Conservation (phyloP, 148 eudicot species). For the Nepenthes gracilis region DNA sequence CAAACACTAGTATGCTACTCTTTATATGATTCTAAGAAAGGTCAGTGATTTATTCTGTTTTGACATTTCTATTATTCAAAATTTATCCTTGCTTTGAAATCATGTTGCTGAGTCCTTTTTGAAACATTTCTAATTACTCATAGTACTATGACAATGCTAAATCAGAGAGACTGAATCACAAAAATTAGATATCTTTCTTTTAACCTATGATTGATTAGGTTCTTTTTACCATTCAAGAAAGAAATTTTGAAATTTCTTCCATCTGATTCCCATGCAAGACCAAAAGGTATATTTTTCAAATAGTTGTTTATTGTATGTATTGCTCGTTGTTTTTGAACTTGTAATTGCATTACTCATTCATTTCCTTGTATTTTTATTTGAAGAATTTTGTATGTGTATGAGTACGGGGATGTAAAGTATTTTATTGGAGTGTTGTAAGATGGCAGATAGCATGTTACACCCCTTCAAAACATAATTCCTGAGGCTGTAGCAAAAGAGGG, state of each 20-base stretch:
- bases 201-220: neutral
- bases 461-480: conserved; percentile 78
- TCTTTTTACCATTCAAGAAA: conserved; percentile 40
- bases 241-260: conserved; percentile 97
- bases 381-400: neutral
- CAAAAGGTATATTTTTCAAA: conserved; percentile 47
- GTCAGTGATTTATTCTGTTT: too few relatives aligned
- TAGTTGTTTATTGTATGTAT: too few relatives aligned
- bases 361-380: too few relatives aligned
- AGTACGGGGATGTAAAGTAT: conserved; percentile 76
- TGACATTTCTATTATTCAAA: too few relatives aligned
- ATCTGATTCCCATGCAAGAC: conserved; percentile 99
- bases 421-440: conserved; percentile 54
- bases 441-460: conserved; percentile 80
- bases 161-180: neutral
- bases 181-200: neutral
- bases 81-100: too few relatives aligned
- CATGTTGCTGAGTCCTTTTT: too few relatives aligned
- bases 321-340: neutral
- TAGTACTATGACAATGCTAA: too few relatives aligned
- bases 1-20: conserved; percentile 61
- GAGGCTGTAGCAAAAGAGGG: conserved; percentile 58
- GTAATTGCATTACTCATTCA: too few relatives aligned
- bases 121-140: too few relatives aligned
- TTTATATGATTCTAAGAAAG: too few relatives aligned